Evolutionary conservation across 1,139 yeast genomes (phyloP).

Genomic region (Lizanozyma gosingica): DNA sequence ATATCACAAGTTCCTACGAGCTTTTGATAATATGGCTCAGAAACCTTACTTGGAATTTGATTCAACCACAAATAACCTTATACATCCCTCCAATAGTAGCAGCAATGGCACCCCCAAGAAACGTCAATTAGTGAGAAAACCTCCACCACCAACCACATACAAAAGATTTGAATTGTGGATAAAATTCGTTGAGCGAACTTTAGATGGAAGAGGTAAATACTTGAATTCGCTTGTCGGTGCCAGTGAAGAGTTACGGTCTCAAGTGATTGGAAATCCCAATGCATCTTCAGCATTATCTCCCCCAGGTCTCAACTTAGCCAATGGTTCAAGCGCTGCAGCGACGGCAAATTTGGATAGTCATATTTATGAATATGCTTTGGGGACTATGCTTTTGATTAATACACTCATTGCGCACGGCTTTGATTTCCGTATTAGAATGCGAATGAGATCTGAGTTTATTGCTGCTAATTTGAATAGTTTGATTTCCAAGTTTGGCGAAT

Average conservation of each 20-base stretch:
- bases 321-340: slow-evolving; percentile 19
- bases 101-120: slow-evolving; percentile 10
- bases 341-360: slow-evolving; percentile 61
- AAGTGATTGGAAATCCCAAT: neutral
- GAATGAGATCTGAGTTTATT: slow-evolving; percentile 65
- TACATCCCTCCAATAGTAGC: slow-evolving; percentile 11
- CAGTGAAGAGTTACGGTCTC: slow-evolving; percentile 66
- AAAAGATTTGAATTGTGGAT: slow-evolving; percentile 84
- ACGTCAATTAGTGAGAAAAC: slow-evolving; percentile 27
- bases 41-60: slow-evolving; percentile 33
- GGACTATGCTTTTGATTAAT: slow-evolving; percentile 70
- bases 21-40: slow-evolving; percentile 30
- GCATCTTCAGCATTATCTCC: neutral
- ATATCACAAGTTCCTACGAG: slow-evolving; percentile 33
- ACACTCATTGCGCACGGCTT: slow-evolving; percentile 60
- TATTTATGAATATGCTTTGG: slow-evolving; percentile 69
- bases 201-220: slow-evolving; percentile 78
- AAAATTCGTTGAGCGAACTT: slow-evolving; percentile 56
- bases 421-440: slow-evolving; percentile 61
- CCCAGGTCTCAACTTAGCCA: too few relatives aligned
- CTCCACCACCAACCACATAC: slow-evolving; percentile 29
- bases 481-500: slow-evolving; percentile 48
- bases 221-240: slow-evolving; percentile 91
- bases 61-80: slow-evolving; percentile 7
- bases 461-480: slow-evolving; percentile 69